Conservation (phyloP, 345 rosid genomes). For the Mangifera indica region DNA sequence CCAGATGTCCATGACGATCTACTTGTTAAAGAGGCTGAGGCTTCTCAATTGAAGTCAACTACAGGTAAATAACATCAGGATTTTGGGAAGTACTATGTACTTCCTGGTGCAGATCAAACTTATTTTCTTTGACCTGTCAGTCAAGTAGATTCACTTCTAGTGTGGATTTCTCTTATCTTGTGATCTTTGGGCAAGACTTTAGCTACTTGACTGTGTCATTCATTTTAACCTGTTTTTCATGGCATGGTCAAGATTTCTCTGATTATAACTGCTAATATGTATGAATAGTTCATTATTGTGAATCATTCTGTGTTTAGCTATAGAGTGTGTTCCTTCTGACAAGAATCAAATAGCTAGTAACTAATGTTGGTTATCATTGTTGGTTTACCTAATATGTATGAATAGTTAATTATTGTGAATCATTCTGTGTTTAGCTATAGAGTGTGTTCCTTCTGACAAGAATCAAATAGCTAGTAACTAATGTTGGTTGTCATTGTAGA, state of each 20-base stretch:
- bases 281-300: neutral
- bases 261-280: neutral
- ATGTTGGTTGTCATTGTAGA: slow-evolving; percentile 48
- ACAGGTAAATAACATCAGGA: slow-evolving; percentile 52
- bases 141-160: slow-evolving; percentile 8
- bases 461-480: slow-evolving; percentile 19
- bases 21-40: slow-evolving; percentile 68
- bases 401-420: neutral
- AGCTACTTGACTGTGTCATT: neutral
- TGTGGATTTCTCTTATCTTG: neutral
- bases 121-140: slow-evolving; percentile 4
- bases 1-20: slow-evolving; percentile 84
- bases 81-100: slow-evolving; percentile 5
- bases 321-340: slow-evolving; percentile 2
- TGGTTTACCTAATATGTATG: neutral
- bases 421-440: neutral
- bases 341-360: slow-evolving; percentile 21
- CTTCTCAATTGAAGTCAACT: slow-evolving; percentile 45
- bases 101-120: neutral
- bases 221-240: neutral
- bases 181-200: neutral
- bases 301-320: neutral
- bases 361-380: slow-evolving; percentile 30
- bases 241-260: neutral
- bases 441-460: slow-evolving; percentile 10